Base-by-base conservation (phyloP, 495 filamentous ascomycete genomes). In the Trichoderma orchidacearum region DNA sequence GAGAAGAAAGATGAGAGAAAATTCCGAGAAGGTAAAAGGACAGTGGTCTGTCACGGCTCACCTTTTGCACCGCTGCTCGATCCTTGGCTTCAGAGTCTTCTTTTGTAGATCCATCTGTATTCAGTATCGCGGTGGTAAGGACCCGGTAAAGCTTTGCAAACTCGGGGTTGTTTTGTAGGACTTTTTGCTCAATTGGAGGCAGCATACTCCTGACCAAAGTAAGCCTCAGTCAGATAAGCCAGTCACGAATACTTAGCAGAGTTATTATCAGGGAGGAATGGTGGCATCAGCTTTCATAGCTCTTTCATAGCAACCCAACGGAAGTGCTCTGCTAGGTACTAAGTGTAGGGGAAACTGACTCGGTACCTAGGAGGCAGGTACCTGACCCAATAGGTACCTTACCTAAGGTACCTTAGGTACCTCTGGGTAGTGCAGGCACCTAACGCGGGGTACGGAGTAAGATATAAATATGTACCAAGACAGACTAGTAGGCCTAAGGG, bases 91-190 rank as follows among this genome's bases (percentile, higher is more conserved):
- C 64, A 53, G 73, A 67, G 56, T 80, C 69, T 31, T 76, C 71
- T 60, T 75, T 79, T 0, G 82, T 85, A 13, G 82, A 84, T 13
- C 78, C 82, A 74, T 85, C 77, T 0, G 76, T 66, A 56, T 83
- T 82, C 25, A 88, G 70, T 7, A 85, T 63, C 0, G 68, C 74
- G 1, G 70, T 75, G 0, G 82, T 82, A 6, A 88, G 62, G 17
- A 76, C 79, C 17, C 79, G 74, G 63, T 86, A 82, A 0, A 88
- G 72, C 28, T 69, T 72, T 53, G 82, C 80, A 59, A 88, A 88
- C 48, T 82, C 72, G 23, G 82, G 82, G 56, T 86, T 87, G 28
- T 71, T 72, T 52, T 79, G 70, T 1, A 88, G 69, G 50, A 88
- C 74, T 0, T 73, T 64, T 27, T 80, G 75, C 30, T 87, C 83